Evolutionary conservation across 2,329 filamentous ascomycete species (phyloP).

Genomic region (Microascus cirrosus): DNA sequence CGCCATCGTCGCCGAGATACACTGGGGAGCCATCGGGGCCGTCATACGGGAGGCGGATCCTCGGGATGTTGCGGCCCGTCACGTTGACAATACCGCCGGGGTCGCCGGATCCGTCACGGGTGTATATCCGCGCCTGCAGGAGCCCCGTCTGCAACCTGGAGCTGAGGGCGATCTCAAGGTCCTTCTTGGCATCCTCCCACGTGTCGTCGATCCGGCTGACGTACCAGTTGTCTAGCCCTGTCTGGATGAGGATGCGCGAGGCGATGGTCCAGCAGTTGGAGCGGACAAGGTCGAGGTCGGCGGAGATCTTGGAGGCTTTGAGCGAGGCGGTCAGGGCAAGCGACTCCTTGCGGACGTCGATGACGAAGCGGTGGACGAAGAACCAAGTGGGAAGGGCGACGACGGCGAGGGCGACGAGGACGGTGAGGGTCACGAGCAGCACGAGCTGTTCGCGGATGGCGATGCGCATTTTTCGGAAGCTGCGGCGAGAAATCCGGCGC

Average conservation of each 20-base stretch:
- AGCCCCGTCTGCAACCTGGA: constrained; percentile 46
- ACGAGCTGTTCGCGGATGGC: constrained; percentile 82
- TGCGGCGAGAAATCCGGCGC: neutral
- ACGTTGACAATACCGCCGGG: constrained; percentile 50
- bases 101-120: constrained; percentile 51
- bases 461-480: constrained; percentile 56
- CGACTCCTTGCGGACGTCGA: constrained; percentile 42
- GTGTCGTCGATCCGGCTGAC: constrained; percentile 40
- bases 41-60: constrained; percentile 51
- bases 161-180: constrained; percentile 60
- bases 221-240: constrained; percentile 39
- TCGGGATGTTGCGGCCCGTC: constrained; percentile 36
- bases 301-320: constrained; percentile 71
- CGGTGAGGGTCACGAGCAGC: constrained; percentile 63
- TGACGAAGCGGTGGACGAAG: constrained; percentile 43
- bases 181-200: constrained; percentile 50
- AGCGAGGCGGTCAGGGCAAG: constrained; percentile 73
- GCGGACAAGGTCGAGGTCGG: constrained; percentile 69
- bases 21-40: constrained; percentile 45
- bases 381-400: constrained; percentile 67
- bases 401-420: constrained; percentile 64
- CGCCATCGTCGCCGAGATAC: constrained; percentile 56
- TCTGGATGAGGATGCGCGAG: constrained; percentile 51
- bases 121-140: constrained; percentile 64
- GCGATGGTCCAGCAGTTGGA: constrained; percentile 62